Percentiles rank a stretch among this genome's conserved stretches.
phyloP scores from a whole-genome alignment of 2,329 filamentous ascomycete species.

The Phaeosphaeria sp. region DNA sequence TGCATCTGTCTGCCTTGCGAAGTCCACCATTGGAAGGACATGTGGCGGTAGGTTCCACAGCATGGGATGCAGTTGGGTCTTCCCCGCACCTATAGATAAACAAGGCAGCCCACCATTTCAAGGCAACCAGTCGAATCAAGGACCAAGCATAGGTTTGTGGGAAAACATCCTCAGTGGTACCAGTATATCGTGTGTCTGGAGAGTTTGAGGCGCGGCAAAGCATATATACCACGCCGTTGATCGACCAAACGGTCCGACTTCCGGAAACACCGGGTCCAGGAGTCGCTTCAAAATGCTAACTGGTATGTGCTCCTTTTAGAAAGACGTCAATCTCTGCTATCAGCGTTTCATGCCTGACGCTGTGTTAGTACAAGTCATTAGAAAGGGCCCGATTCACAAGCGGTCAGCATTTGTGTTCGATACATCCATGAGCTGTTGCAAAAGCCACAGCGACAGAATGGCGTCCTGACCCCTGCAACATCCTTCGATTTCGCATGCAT shows the following conservation, averaged over 20 bases:
- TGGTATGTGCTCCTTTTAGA: not conserved
- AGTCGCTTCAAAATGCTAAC: not conserved
- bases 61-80: not conserved
- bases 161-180: not conserved
- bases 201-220: not conserved
- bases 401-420: not conserved
- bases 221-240: not conserved
- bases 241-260: not conserved
- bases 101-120: not conserved
- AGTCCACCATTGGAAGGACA: not conserved
- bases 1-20: not conserved
- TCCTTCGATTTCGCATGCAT: not conserved
- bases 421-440: not conserved
- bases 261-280: not conserved
- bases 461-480: not conserved
- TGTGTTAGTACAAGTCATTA: not conserved
- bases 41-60: not conserved
- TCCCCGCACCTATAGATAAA: slow-evolving; percentile 1
- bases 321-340: not conserved
- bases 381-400: not conserved
- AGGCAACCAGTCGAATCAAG: not conserved
- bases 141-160: not conserved
- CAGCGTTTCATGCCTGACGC: not conserved
- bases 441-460: not conserved
- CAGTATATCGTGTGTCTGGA: not conserved